A percentile compares a stretch with the other conserved stretches of the same genome.
These are phyloP conservation scores for Quercus phellos DNA, from an alignment of 331 rosid species.

Conservation along the genomic window DNA sequence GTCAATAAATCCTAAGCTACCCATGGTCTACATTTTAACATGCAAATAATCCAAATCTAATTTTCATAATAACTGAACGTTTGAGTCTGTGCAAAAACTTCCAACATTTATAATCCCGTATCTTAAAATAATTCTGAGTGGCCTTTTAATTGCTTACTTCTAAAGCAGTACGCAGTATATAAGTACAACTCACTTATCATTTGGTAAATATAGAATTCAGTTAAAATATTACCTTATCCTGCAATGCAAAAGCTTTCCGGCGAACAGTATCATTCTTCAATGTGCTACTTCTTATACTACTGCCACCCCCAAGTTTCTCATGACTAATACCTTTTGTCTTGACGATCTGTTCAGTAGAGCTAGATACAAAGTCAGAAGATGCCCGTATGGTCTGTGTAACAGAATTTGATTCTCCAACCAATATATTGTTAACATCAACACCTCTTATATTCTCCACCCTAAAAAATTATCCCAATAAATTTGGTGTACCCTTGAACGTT, in stretches of 20 bases:
- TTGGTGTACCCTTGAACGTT: not conserved
- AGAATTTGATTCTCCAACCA: conserved; percentile 40
- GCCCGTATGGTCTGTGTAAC: conserved; percentile 27
- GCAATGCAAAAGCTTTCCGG: conserved; percentile 84
- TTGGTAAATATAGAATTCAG: conserved; percentile 10
- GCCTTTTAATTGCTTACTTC: not conserved
- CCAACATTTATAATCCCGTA: not conserved
- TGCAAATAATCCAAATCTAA: no score
- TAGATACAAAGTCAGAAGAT: conserved; percentile 32
- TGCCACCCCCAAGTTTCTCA: conserved; percentile 34
- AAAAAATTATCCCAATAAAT: conserved; percentile 20
- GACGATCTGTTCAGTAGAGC: conserved; percentile 45
- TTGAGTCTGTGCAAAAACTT: not conserved
- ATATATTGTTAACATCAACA: conserved; percentile 15
- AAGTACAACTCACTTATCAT: conserved; percentile 3
- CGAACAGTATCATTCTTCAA: conserved; percentile 57
- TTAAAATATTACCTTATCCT: conserved; percentile 71
- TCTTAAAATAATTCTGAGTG: not conserved
- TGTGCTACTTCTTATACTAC: conserved; percentile 26
- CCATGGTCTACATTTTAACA: not conserved
- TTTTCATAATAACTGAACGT: not conserved
- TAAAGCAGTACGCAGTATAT: not conserved
- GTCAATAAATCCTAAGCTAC: not conserved
- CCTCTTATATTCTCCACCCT: conserved; percentile 48
- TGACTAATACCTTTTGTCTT: conserved; percentile 28